These are phyloP conservation scores for Protomyces inouyei DNA, from an alignment of 1,139 yeast genomes.

Conservation along the genomic window DNA sequence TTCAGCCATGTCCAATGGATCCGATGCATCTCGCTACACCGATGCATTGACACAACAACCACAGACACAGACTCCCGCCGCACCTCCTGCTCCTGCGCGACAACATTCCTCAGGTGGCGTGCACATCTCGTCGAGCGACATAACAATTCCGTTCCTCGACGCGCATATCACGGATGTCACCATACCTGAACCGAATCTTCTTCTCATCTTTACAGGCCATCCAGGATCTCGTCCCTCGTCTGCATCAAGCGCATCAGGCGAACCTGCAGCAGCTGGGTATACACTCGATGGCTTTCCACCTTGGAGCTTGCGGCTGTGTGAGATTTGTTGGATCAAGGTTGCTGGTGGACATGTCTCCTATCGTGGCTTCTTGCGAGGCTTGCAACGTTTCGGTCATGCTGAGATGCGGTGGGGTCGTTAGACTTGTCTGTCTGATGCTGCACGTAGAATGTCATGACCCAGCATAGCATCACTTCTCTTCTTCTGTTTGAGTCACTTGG, in stretches of 20 bases:
- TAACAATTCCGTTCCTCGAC: constrained; percentile 18
- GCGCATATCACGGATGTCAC: constrained; percentile 15
- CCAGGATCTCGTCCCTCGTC: constrained; percentile 37
- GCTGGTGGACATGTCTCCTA: constrained; percentile 9
- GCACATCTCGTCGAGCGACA: not conserved
- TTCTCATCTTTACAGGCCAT: constrained; percentile 76
- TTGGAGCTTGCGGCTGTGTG: constrained; percentile 90
- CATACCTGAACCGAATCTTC: constrained; percentile 84
- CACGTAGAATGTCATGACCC: not conserved
- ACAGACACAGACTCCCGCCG: not conserved
- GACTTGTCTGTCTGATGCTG: not conserved
- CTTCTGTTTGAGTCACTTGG: not conserved
- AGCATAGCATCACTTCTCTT: not conserved
- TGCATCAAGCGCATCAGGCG: not conserved
- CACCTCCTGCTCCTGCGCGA: not conserved
- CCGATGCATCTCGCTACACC: not conserved
- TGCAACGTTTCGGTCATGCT: constrained; percentile 12
- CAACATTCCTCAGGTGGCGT: not conserved
- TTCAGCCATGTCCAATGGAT: not conserved
- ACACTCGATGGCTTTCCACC: constrained; percentile 96
- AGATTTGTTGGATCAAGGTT: constrained; percentile 49
- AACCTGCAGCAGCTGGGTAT: not conserved
- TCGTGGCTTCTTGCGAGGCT: constrained; percentile 18
- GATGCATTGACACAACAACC: not conserved
- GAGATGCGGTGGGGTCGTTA: constrained; percentile 28